Evolutionary conservation across 768 basidiomycete species (phyloP), one percentile per base, ranked within the genome.

Genomic region (Phanerodontia chrysosporium): DNA sequence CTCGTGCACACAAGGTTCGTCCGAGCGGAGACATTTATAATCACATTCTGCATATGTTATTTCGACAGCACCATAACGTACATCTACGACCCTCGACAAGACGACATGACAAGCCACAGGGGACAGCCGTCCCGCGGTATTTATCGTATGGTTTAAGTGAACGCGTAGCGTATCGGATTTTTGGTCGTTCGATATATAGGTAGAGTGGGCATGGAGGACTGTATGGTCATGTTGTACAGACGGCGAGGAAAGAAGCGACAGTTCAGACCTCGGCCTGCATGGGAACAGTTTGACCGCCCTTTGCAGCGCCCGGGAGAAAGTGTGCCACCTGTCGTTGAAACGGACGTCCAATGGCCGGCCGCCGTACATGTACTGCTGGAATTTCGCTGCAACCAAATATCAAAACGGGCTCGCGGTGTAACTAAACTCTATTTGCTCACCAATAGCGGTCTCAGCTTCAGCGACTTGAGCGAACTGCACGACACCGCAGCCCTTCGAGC

Each of bases 281-380:
- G 12, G 86, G 78, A 35, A 80, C 81, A 42, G 85, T 73, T 70
- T 89, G 87, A 2, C 89, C 89, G 39, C 94, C 95, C 72, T 92
- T 94, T 0, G 93, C 94, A 39, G 95, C 89, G 14, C 87, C 84
- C 0, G 90, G 88, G 93, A 83, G 73, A 96, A 97, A 0, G 90
- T 91, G 71, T 97, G 95, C 92, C 92, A 94, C 64, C 93, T 86
- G 68, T 94, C 92, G 70, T 96, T 97, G 83, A 93, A 96, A 62
- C 91, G 87, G 35, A 97, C 95, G 67, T 95, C 94, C 88, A 94
- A 74, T 35, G 94, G 94, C 46, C 94, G 77, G 16, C 95, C 94
- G 62, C 94, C 94, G 65, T 97, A 97, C 85, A 95, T 87, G 67
- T 98, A 98, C 28, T 89, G 85, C 70, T 92, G 91, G 81, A 98